These are phyloP conservation scores for Talaromyces funiculosus DNA, from an alignment of 2,329 filamentous ascomycete species.

Conservation along the genomic window DNA sequence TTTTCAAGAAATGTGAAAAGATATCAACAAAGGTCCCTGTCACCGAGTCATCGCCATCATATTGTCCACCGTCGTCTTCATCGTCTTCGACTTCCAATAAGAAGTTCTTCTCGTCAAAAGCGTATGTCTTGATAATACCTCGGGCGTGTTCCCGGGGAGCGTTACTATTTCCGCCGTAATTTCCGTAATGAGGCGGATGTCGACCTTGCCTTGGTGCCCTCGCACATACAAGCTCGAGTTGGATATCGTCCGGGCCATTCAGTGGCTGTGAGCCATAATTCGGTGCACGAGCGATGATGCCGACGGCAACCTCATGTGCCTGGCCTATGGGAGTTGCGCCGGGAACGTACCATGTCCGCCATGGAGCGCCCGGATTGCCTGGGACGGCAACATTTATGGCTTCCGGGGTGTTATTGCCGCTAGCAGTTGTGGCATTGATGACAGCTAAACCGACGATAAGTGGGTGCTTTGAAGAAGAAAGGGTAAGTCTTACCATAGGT, in stretches of 20 bases:
- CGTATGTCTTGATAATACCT: slow-evolving; percentile 4
- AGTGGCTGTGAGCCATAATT: slow-evolving; percentile 23
- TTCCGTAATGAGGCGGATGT: background rate
- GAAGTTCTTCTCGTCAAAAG: slow-evolving; percentile 10
- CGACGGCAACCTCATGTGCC: slow-evolving; percentile 33
- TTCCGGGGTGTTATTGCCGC: slow-evolving; percentile 16
- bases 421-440: slow-evolving; percentile 22
- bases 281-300: slow-evolving; percentile 31
- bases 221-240: slow-evolving; percentile 32
- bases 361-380: slow-evolving; percentile 25
- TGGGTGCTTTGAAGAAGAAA: background rate
- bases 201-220: slow-evolving; percentile 25
- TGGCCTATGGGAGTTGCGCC: slow-evolving; percentile 28
- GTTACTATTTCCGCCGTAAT: background rate
- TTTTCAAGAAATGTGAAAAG: background rate
- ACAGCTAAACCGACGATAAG: slow-evolving; percentile 24
- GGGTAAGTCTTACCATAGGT: slow-evolving; percentile 25
- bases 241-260: slow-evolving; percentile 25
- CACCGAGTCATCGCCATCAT: background rate
- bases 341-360: slow-evolving; percentile 35
- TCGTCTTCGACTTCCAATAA: slow-evolving; percentile 4
- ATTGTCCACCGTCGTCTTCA: background rate
- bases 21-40: background rate
- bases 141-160: background rate
- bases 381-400: slow-evolving; percentile 25